Percentiles rank a stretch among this genome's conserved stretches.
Evolutionary conservation across 2,329 filamentous ascomycete species (phyloP).

Genomic region (Penicillium sp.): DNA sequence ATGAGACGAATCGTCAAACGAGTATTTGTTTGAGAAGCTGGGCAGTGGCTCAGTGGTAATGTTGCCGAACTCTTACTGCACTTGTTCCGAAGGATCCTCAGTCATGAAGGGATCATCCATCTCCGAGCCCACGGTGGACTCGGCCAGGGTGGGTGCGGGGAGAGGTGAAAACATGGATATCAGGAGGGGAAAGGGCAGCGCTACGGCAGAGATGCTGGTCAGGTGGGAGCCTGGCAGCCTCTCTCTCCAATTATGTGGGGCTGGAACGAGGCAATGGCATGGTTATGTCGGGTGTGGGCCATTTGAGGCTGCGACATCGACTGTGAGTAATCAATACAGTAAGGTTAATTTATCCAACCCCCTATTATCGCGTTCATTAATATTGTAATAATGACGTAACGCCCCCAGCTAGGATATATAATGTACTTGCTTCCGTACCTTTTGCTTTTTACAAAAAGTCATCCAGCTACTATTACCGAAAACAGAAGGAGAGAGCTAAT

Average conservation of each 20-base stretch:
- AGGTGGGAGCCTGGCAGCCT: constrained; percentile 17
- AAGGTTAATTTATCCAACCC: too few species aligned
- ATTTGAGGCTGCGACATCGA: constrained; percentile 32
- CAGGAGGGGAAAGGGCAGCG: constrained; percentile 31
- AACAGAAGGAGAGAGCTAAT: neutral
- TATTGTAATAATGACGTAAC: neutral
- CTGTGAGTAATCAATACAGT: too few species aligned
- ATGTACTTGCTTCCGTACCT: neutral
- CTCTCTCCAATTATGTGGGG: constrained; percentile 18
- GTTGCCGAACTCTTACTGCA: constrained; percentile 35
- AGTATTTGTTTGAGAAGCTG: constrained; percentile 30
- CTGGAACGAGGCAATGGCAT: constrained; percentile 26
- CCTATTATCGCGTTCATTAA: too few species aligned
- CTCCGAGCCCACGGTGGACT: constrained; percentile 39
- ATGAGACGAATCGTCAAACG: constrained; percentile 27
- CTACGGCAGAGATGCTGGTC: constrained; percentile 36
- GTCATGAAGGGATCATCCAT: constrained; percentile 45
- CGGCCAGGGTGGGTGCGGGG: constrained; percentile 37
- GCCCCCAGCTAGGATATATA: neutral
- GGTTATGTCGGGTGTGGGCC: constrained; percentile 25
- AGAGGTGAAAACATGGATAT: too few species aligned
- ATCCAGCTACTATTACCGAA: neutral
- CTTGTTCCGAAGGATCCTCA: constrained; percentile 32
- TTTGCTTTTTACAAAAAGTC: neutral
- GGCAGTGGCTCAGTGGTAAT: constrained; percentile 35